A percentile compares a stretch with the other conserved stretches of the same genome.
phyloP scores from a whole-genome alignment of 164 flowering plant genomes.

The Vitis cinerea region DNA sequence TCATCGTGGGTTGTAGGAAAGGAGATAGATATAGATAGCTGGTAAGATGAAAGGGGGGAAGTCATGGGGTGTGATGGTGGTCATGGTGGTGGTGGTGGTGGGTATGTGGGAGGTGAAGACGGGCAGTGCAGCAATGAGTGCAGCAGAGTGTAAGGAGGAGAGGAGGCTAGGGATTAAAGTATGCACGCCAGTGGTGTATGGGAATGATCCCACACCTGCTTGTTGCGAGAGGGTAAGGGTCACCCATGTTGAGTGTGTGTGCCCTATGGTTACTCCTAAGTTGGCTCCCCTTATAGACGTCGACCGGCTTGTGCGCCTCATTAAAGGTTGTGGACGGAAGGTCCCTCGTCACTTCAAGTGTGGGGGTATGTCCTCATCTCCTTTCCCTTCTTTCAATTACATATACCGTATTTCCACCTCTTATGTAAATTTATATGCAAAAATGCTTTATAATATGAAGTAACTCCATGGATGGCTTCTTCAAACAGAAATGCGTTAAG shows the following conservation, averaged over 20 bases:
- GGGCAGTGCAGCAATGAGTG: constrained; percentile 8
- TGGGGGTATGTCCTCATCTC: constrained; percentile 28
- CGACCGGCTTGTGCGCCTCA: constrained; percentile 21
- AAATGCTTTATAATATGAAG: no score
- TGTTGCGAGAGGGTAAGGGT: constrained; percentile 29
- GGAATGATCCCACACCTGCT: constrained; percentile 19
- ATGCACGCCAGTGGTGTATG: constrained; percentile 24
- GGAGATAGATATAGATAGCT: constrained; percentile 29
- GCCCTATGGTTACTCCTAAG: constrained; percentile 30
- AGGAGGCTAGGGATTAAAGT: constrained; percentile 8
- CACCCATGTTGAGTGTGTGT: constrained; percentile 29
- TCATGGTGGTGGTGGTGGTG: constrained; percentile 1
- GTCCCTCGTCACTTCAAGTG: constrained; percentile 46
- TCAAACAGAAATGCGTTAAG: no score
- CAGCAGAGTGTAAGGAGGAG: constrained; percentile 24
- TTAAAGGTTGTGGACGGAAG: constrained; percentile 39
- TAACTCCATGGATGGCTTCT: no score
- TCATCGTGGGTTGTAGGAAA: no score
- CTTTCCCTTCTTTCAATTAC: no score
- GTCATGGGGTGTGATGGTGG: background rate
- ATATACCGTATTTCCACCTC: background rate
- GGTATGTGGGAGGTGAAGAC: constrained; percentile 12
- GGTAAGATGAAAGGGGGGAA: background rate
- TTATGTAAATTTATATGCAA: background rate
- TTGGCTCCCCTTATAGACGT: constrained; percentile 30